Evolutionary conservation across 768 basidiomycete genomes (phyloP), one percentile per base, ranked within the genome.

Genomic region (Pleurotus tuoliensis): DNA sequence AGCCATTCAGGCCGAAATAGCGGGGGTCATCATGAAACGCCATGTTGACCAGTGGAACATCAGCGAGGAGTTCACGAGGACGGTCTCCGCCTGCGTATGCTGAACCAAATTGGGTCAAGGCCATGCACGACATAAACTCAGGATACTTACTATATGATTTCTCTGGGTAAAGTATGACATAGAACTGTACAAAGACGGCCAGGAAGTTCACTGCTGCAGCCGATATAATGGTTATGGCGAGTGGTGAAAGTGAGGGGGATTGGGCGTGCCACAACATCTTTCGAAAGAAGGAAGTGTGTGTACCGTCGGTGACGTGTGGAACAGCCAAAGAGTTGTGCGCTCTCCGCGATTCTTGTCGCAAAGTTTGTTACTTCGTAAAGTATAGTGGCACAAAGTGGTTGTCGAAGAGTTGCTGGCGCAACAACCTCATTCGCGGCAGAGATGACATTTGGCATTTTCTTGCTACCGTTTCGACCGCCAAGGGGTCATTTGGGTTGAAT

Each of bases 11-110:
- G 12, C 25, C 45, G 48, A 55, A 61, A 41, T 58, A 58, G 5
- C 40, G 45, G 6, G 60, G 60, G 34, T 61, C 60, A 43, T 61
- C 60, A 46, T 56, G 53, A 47, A 61, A 58, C 11, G 38, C 18
- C 57, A 58, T 61, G 56, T 58, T 61, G 4, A 58, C 60, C 38
- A 20, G 16, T 25, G 45, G 60, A 49, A 61, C 53, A 49, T 58
- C 47, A 7, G 30, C 18, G 24, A 58, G 60, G 11, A 61, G 60
- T 55, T 61, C 60, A 11, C 60, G 60, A 20, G 60, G 60, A 40
- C 39, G 52, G 44, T 58, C 60, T 30, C 4, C 45, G 25, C 58
- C 58, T 16, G 51, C n/a, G 43, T 58, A 58, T 12, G 57, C 60
- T 61, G 18, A 41, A 18, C 22, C 15, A 15, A 18, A 27, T 53